phyloP scores from a whole-genome alignment of 2,329 filamentous ascomycete species.

The Aspergillus fischeri region DNA sequence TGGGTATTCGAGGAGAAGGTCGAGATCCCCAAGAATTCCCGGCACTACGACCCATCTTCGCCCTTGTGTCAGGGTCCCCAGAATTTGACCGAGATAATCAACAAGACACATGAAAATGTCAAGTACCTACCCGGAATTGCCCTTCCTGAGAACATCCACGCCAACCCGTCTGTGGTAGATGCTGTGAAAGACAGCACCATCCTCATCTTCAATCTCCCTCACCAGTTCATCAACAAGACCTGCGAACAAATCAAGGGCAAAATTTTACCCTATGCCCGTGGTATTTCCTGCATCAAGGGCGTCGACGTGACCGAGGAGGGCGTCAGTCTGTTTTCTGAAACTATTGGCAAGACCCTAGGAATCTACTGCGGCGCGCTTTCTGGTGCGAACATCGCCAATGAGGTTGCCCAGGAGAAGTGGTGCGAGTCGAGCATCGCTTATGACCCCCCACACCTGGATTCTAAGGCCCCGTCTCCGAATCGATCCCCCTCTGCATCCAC shows the following conservation, averaged over 20 bases:
- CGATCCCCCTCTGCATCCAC: constrained; percentile 51
- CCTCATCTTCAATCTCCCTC: constrained; percentile 93
- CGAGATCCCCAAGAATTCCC: constrained; percentile 65
- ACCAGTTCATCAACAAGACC: constrained; percentile 80
- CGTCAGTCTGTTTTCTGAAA: constrained; percentile 88
- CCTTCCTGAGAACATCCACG: constrained; percentile 66
- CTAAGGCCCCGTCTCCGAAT: constrained; percentile 63
- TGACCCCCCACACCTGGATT: constrained; percentile 86
- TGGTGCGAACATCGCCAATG: constrained; percentile 91
- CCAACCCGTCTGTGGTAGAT: constrained; percentile 51
- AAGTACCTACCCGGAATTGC: constrained; percentile 92
- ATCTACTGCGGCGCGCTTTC: constrained; percentile 97
- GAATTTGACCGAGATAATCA: constrained; percentile 89
- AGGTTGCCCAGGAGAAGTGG: constrained; percentile 94
- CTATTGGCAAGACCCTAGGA: constrained; percentile 81
- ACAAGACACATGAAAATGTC: constrained; percentile 88
- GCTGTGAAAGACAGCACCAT: constrained; percentile 81
- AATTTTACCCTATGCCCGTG: constrained; percentile 85
- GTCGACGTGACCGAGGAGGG: constrained; percentile 86
- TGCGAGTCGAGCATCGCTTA: constrained; percentile 97
- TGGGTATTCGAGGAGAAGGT: constrained; percentile 98
- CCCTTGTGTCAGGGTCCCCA: constrained; percentile 69
- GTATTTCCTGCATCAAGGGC: constrained; percentile 97
- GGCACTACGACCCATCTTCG: constrained; percentile 72
- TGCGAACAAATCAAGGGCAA: constrained; percentile 82